These are phyloP conservation scores for Berberis thunbergii DNA, from an alignment of 164 flowering plant species.

Conservation along the genomic window DNA sequence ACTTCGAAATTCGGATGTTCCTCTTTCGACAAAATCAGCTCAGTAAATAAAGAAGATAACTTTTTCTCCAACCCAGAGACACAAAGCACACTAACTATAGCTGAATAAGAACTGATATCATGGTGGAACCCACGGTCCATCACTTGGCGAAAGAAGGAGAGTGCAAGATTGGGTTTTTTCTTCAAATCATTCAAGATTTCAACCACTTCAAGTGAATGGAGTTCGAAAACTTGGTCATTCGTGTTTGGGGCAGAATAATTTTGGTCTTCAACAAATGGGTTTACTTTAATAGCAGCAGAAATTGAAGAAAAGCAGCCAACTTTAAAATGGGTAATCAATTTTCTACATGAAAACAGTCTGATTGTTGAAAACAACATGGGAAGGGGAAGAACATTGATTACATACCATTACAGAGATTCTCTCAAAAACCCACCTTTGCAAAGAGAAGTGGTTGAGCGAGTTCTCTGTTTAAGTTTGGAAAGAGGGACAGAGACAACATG, in stretches of 20 bases:
- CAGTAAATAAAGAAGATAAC: conserved; percentile 40
- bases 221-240: conserved; percentile 3
- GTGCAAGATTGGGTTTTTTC: conserved; percentile 39
- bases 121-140: conserved; percentile 41
- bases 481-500: too few relatives aligned
- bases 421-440: background rate
- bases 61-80: conserved; percentile 28
- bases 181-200: conserved; percentile 29
- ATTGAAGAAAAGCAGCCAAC: conserved; percentile 3
- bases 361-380: conserved; percentile 21
- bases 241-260: background rate
- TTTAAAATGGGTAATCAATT: conserved; percentile 6
- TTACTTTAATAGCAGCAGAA: conserved; percentile 6
- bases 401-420: background rate
- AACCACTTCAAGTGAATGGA: conserved; percentile 25
- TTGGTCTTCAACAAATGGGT: conserved; percentile 8
- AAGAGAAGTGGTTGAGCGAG: too few relatives aligned
- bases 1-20: conserved; percentile 25
- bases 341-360: conserved; percentile 7
- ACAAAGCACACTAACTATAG: conserved; percentile 40
- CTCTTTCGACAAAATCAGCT: conserved; percentile 29
- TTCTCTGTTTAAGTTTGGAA: too few relatives aligned
- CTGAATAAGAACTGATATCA: conserved; percentile 32
- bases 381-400: conserved; percentile 6
- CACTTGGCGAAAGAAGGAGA: conserved; percentile 34